Evolutionary conservation across 306 rosid species (phyloP).

Genomic region (Prunus mira): DNA sequence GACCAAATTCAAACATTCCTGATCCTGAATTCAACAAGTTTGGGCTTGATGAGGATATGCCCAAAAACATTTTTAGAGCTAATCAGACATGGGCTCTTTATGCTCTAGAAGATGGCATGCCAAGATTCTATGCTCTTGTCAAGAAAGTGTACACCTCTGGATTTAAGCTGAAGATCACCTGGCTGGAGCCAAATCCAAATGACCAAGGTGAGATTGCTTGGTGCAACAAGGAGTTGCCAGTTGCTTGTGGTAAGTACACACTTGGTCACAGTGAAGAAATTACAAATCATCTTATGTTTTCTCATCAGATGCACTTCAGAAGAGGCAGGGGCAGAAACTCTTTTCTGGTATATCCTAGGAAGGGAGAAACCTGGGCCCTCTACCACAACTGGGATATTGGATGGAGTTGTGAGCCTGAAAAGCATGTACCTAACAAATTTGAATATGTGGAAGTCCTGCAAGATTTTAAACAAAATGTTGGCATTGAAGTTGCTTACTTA

Average conservation of each 20-base stretch:
- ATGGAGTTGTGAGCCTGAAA: conserved; percentile 64
- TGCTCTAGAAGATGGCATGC: conserved; percentile 66
- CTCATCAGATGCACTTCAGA: conserved; percentile 57
- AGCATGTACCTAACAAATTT: conserved; percentile 36
- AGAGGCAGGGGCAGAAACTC: conserved; percentile 31
- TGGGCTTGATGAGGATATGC: conserved; percentile 41
- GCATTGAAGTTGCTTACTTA: conserved; percentile 56
- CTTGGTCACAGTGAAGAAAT: conserved; percentile 38
- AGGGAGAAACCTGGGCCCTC: conserved; percentile 94
- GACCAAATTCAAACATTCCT: conserved; percentile 31
- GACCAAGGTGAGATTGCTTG: conserved; percentile 57
- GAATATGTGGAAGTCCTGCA: conserved; percentile 71
- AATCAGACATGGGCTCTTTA: conserved; percentile 71
- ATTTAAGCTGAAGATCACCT: conserved; percentile 57
- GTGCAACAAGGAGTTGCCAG: conserved; percentile 51
- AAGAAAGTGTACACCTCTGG: conserved; percentile 57
- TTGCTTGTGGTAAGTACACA: conserved; percentile 64
- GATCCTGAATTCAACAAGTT: conserved; percentile 77
- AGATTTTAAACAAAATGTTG: conserved; percentile 48
- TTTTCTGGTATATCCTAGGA: conserved; percentile 58
- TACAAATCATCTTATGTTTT: conserved; percentile 44
- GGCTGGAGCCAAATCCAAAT: conserved; percentile 67
- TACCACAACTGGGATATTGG: conserved; percentile 75
- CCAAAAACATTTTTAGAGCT: conserved; percentile 42
- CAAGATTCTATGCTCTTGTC: conserved; percentile 75